Percentiles rank a stretch among this genome's conserved stretches.
These are phyloP conservation scores for Xylariaceae sp. DNA, from an alignment of 2,329 filamentous ascomycete genomes.

Conservation along the genomic window DNA sequence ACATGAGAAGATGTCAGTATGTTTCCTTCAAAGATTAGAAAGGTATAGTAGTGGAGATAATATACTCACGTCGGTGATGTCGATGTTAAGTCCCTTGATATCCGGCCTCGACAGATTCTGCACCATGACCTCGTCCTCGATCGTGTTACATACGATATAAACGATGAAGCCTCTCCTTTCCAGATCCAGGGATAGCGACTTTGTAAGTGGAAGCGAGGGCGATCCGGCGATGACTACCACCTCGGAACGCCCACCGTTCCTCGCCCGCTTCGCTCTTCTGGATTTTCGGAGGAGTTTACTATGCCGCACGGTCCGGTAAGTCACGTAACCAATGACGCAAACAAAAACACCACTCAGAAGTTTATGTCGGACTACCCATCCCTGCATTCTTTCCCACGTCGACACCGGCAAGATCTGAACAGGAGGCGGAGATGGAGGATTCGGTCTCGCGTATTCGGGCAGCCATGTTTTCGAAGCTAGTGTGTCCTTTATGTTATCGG, in stretches of 20 bases:
- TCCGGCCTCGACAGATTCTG: conserved; percentile 79
- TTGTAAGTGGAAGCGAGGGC: conserved; percentile 81
- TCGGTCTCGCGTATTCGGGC: conserved; percentile 70
- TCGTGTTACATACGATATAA: conserved; percentile 84
- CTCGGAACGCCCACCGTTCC: conserved; percentile 85
- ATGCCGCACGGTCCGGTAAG: conserved; percentile 58
- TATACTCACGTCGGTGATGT: conserved; percentile 75
- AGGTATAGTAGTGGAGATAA: neutral
- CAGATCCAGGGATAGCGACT: conserved; percentile 82
- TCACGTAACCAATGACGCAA: conserved; percentile 71
- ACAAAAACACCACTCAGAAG: conserved; percentile 75
- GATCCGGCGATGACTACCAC: conserved; percentile 90
- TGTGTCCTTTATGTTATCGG: conserved; percentile 72
- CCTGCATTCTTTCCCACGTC: conserved; percentile 63
- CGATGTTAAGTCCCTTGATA: conserved; percentile 80
- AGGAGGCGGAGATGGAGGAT: conserved; percentile 54
- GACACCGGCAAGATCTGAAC: conserved; percentile 44
- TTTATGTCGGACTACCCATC: conserved; percentile 77
- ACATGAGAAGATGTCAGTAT: conserved; percentile 1
- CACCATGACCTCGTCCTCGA: conserved; percentile 83
- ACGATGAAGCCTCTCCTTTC: conserved; percentile 93
- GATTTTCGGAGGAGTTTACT: conserved; percentile 67
- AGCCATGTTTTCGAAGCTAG: conserved; percentile 75
- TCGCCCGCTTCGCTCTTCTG: conserved; percentile 77
- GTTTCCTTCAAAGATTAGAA: neutral